These are phyloP conservation scores for Hirsutella rhossiliensis DNA, from an alignment of 2,329 filamentous ascomycete species.

Conservation along the genomic window DNA sequence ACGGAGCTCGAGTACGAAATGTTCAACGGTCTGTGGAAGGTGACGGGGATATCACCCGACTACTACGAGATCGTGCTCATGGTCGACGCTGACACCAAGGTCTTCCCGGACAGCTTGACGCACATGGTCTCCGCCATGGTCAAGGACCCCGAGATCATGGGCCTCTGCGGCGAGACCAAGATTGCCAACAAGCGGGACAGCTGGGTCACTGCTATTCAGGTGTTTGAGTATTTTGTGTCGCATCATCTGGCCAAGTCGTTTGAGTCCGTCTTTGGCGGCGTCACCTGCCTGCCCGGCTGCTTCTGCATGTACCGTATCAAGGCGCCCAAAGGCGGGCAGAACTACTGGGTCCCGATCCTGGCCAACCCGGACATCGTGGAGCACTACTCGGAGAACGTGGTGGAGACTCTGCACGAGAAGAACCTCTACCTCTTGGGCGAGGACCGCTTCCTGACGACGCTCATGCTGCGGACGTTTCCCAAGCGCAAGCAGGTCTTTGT, in stretches of 20 bases:
- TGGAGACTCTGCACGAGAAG: constrained; percentile 97
- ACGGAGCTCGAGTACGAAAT: constrained; percentile 98
- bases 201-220: constrained; percentile 97
- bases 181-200: constrained; percentile 94
- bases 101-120: constrained; percentile 94
- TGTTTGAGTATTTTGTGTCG: constrained; percentile 99
- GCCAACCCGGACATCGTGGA: constrained; percentile 98
- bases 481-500: constrained; percentile 99
- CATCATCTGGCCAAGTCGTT: constrained; percentile 96
- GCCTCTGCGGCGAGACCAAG: constrained; percentile 96
- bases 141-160: constrained; percentile 98
- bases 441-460: constrained; percentile 88
- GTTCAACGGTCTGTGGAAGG: constrained; percentile 98
- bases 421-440: constrained; percentile 84
- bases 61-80: constrained; percentile 97
- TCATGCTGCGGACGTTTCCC: constrained; percentile 97
- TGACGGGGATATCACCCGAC: constrained; percentile 95
- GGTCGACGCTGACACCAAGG: constrained; percentile 98
- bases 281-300: constrained; percentile 94
- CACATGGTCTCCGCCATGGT: constrained; percentile 99
- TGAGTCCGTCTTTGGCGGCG: constrained; percentile 96
- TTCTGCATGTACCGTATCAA: constrained; percentile 99
- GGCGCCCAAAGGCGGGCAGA: constrained; percentile 92
- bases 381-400: constrained; percentile 98
- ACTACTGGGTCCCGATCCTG: constrained; percentile 98